Evolutionary conservation across 306 rosid genomes (phyloP).

Genomic region (Fragaria ananassa): DNA sequence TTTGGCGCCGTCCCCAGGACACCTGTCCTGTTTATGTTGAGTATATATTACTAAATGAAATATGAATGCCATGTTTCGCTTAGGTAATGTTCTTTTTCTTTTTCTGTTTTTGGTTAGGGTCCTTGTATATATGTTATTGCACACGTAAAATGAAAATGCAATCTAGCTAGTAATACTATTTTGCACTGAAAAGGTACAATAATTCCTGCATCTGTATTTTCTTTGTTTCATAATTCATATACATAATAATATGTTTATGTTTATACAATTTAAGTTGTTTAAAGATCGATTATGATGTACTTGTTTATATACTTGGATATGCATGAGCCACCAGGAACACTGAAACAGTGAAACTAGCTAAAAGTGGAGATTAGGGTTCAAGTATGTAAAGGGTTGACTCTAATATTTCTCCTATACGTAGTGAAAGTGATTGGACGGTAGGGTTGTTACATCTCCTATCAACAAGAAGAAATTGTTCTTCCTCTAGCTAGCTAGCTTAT

Average conservation of each 20-base stretch:
- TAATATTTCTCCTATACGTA: slow-evolving; percentile 11
- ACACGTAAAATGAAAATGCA: neutral
- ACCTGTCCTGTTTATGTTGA: slow-evolving; percentile 29
- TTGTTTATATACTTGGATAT: slow-evolving; percentile 2
- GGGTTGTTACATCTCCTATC: slow-evolving; percentile 53
- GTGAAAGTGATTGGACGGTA: slow-evolving; percentile 42
- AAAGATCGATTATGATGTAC: neutral
- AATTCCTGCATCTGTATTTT: neutral
- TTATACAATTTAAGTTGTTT: neutral
- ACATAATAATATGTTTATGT: neutral
- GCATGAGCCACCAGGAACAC: neutral
- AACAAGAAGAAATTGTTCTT: slow-evolving; percentile 26
- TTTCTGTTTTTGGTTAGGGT: neutral
- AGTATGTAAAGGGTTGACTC: slow-evolving; percentile 34
- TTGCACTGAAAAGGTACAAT: neutral
- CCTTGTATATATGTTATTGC: neutral
- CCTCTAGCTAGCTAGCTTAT: neutral
- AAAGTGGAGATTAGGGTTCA: neutral
- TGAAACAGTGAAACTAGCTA: neutral
- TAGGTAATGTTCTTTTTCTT: neutral
- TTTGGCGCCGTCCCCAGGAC: slow-evolving; percentile 88
- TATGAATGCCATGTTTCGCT: neutral
- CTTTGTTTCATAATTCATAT: neutral
- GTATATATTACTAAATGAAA: neutral
- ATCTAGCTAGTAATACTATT: neutral